Evolutionary conservation across 345 rosid species (phyloP), one percentile per base, ranked within the genome.

Genomic region (Populus nigra): DNA sequence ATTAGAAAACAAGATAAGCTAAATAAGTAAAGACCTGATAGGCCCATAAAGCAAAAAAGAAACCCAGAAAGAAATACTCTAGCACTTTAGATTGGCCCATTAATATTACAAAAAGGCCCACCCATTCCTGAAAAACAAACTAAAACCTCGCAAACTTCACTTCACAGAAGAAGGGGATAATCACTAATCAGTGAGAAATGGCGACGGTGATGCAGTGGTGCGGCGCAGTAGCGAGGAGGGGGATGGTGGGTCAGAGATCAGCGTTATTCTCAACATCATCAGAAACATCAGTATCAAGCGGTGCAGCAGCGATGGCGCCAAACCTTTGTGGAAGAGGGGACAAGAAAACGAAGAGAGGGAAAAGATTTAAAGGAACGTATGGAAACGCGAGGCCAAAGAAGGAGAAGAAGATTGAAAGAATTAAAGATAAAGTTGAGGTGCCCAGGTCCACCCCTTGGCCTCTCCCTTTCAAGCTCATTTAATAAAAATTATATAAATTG

Each of bases 391-490:
- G 97, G 85, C 95, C 97, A 61, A 92, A 90, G 89, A 96, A 90
- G 84, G 94, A 96, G 82, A 92, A 96, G 93, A 92, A 62, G 97
- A 89, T 91, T 2, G 93, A 94, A 81, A 88, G 99, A 6, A 85
- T 94, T 83, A 93, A 96, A 79, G 99, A 93, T 69, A 96, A 80
- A 85, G 88, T 90, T 18, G 98, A 96, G 83, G 88, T 94, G 39
- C 99, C 98, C 84, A 92, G 95, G 91, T 94, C 98, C 47, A 96
- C 97, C 68, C 98, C 99, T 50, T 96, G 97, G 99, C 99, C 98
- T 83, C 97, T 94, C 39, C 97, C 97, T 80, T 96, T 96, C 90
- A 96, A 92, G 90, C 93, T 96, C 88, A 91, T 93, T 76, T 96
- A 83, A 86, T 61, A 10, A 59, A 57, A 9, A 59, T 3, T 59